Base-by-base conservation (phyloP, 2,329 filamentous ascomycete genomes). In the Xylaria arbuscula region DNA sequence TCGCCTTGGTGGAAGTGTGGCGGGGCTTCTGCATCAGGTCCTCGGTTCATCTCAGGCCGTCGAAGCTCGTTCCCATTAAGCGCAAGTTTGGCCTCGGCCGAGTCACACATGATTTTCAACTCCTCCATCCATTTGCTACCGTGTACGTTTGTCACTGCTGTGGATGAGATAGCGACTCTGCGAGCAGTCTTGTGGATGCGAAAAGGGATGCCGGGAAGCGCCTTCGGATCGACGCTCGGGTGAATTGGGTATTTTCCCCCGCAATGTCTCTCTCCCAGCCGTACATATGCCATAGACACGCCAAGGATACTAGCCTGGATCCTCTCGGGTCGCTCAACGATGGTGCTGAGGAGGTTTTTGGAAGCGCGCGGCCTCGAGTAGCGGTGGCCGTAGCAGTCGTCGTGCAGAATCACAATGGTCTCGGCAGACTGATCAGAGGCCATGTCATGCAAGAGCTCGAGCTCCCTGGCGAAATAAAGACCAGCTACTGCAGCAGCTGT, bases 81-180 rank as follows among this genome's bases (percentile, higher is more conserved):
- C 6, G 93, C 92, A 61, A 98, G 84, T 76, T 92, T 95, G 5
- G 88, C 85, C 76, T 93, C 93, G 3, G 95, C 94, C 53, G 88
- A 84, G 38, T 93, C 87, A 78, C 96, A 98, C 91, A 98, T 93
- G 8, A 86, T 83, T 79, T 90, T 92, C 57, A 99, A 82, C 77
- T 98, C 95, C 61, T 92, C 89, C 94, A 98, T 98, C 95, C 95
- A 98, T 72, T 92, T 92, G 2, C 84, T 86, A 0, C 95, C 95
- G 81, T 99, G 96, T 0, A 99, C 94, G 77, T 95, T 93, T 7
- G 93, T 95, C 7, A 98, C 94, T 0, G 90, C 90, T 2, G 89
- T 86, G 2, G 93, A 93, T 19, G 86, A 87, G 38, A 99, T 84
- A 6, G 92, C 82, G 62, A 98, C 80, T 7, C 84, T 86, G 10